Conservation (phyloP, 2,329 filamentous ascomycete species). For the Aspergillus ruber region DNA sequence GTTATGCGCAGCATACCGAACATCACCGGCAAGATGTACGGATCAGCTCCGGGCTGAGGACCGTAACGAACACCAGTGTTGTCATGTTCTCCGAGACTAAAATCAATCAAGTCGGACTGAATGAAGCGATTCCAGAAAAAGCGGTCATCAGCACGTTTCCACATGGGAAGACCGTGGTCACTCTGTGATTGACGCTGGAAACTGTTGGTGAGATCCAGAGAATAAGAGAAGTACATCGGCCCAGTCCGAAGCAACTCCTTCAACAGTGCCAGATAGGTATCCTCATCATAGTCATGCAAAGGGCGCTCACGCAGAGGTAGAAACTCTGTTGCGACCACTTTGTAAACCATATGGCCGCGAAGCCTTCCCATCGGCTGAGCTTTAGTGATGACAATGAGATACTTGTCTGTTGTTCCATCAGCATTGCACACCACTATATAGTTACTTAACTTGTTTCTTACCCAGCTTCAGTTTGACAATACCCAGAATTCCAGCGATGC, state of each 20-base stretch:
- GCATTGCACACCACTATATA: constrained; percentile 1
- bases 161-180: constrained; percentile 67
- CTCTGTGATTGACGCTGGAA: constrained; percentile 87
- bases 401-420: constrained; percentile 61
- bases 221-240: constrained; percentile 98
- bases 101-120: constrained; percentile 84
- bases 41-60: constrained; percentile 71
- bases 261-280: constrained; percentile 77
- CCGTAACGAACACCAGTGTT: constrained; percentile 40
- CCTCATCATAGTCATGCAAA: constrained; percentile 88
- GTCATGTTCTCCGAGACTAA: constrained; percentile 56
- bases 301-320: constrained; percentile 87
- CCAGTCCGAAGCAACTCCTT: constrained; percentile 74
- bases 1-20: constrained; percentile 93
- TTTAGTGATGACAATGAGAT: constrained; percentile 94
- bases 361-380: constrained; percentile 82
- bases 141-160: constrained; percentile 88
- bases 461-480: constrained; percentile 89
- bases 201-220: constrained; percentile 89
- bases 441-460: constrained; percentile 37
- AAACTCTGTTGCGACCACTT: constrained; percentile 83
- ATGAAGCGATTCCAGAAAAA: constrained; percentile 99
- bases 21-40: constrained; percentile 91
- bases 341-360: constrained; percentile 95
- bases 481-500: constrained; percentile 89